Conservation (phyloP, 192 early-diverging fungal species). For the Entomortierella parvispora region DNA sequence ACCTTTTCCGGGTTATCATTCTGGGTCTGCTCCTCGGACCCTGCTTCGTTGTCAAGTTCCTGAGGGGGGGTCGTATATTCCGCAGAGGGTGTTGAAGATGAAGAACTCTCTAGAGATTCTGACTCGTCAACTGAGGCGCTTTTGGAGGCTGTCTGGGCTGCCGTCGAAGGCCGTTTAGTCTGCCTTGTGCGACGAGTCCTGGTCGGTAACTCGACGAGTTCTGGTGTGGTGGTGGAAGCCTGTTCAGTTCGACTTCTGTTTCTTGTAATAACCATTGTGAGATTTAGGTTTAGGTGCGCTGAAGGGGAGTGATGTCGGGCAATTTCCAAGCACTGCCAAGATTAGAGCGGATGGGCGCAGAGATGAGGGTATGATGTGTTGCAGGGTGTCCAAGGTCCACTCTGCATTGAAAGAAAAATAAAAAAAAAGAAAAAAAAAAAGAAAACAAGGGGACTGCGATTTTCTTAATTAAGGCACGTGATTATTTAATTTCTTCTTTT, state of each 20-base stretch:
- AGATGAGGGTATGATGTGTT: too few species aligned
- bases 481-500: background rate
- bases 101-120: slow-evolving; percentile 5
- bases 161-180: background rate
- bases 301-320: too few species aligned
- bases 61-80: background rate
- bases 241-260: slow-evolving; percentile 21
- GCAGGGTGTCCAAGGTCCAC: too few species aligned
- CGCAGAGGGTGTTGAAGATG: background rate
- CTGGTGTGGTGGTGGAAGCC: background rate
- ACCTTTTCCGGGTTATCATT: background rate
- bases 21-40: background rate
- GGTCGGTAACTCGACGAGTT: slow-evolving; percentile 7
- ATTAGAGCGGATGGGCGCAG: too few species aligned
- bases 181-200: slow-evolving; percentile 20
- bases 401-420: too few species aligned
- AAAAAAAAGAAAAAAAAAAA: too few species aligned
- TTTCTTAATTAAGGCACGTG: too few species aligned
- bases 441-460: too few species aligned
- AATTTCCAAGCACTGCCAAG: too few species aligned
- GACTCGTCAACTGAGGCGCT: slow-evolving; percentile 14
- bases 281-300: too few species aligned
- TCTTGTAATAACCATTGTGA: slow-evolving; percentile 28
- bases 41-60: background rate
- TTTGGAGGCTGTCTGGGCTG: background rate